These are phyloP conservation scores for Solanum clarkiae DNA, from an alignment of 257 asterid species.

Conservation along the genomic window DNA sequence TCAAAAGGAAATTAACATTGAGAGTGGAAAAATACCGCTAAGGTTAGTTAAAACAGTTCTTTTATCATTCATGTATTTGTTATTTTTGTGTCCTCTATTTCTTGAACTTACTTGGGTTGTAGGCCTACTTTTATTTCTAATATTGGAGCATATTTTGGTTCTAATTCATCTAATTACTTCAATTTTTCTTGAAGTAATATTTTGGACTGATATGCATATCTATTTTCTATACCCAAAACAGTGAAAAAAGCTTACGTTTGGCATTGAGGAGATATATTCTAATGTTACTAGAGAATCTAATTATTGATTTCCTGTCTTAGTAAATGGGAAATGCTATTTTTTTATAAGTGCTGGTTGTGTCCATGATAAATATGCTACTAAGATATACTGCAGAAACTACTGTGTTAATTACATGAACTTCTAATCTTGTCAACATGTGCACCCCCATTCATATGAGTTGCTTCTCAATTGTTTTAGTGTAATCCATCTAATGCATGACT, in stretches of 20 bases:
- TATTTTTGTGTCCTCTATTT: background rate
- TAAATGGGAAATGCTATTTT: background rate
- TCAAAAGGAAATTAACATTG: slow-evolving; percentile 18
- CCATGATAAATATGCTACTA: background rate
- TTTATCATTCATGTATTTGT: background rate
- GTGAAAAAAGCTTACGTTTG: background rate
- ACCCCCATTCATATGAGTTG: background rate
- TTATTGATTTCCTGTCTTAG: background rate
- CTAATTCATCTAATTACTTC: background rate
- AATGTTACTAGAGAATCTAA: background rate
- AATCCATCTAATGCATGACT: background rate
- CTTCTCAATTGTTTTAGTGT: background rate
- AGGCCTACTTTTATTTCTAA: background rate
- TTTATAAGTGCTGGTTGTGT: background rate
- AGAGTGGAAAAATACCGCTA: slow-evolving; percentile 41
- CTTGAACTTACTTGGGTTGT: background rate
- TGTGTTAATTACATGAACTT: background rate
- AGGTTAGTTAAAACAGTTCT: slow-evolving; percentile 31
- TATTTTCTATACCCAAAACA: background rate
- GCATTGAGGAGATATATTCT: background rate
- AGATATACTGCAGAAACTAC: background rate
- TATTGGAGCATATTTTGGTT: background rate
- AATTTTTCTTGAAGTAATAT: background rate
- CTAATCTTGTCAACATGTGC: background rate
- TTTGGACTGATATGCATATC: background rate